phyloP scores from a whole-genome alignment of 768 basidiomycete species.

The Rickenella mellea region DNA sequence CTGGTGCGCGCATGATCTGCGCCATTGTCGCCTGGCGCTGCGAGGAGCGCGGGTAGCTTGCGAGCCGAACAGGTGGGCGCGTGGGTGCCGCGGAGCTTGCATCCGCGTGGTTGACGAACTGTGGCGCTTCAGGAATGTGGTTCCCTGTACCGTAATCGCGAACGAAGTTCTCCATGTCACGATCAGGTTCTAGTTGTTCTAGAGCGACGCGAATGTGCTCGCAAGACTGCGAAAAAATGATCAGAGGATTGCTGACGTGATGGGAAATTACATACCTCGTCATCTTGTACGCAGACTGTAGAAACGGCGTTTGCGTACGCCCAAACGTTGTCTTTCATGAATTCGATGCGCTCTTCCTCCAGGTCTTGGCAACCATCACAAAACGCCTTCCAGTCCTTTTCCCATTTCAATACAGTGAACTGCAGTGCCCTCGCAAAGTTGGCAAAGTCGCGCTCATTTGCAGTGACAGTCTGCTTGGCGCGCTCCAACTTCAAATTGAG shows the following conservation, averaged over 20 bases:
- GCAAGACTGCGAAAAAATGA: conserved; percentile 57
- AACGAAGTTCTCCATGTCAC: conserved; percentile 86
- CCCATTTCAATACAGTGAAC: conserved; percentile 81
- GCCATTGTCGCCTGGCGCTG: conserved; percentile 18
- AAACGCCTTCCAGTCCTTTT: conserved; percentile 87
- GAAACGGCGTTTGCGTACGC: conserved; percentile 94
- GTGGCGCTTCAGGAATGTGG: conserved; percentile 79
- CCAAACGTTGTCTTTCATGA: conserved; percentile 95
- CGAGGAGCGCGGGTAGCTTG: conserved; percentile 40
- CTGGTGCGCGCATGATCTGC: conserved; percentile 10
- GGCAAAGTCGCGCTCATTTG: conserved; percentile 88
- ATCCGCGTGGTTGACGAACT: conserved; percentile 77
- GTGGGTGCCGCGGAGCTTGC: conserved; percentile 52
- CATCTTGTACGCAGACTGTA: conserved; percentile 89
- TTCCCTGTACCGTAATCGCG: conserved; percentile 82
- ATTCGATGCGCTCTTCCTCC: conserved; percentile 90
- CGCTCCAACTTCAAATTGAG: conserved; percentile 79
- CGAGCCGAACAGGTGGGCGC: conserved; percentile 45
- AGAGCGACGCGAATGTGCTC: conserved; percentile 80
- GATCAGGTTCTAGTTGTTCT: conserved; percentile 81
- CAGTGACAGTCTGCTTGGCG: conserved; percentile 80
- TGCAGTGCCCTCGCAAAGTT: conserved; percentile 74
- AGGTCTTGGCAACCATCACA: conserved; percentile 94
- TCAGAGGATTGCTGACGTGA: conserved; percentile 41
- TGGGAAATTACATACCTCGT: conserved; percentile 70